Percentiles rank a stretch among this genome's conserved stretches.
These are phyloP conservation scores for Saraca asoca DNA, from an alignment of 331 rosid genomes.

Conservation along the genomic window DNA sequence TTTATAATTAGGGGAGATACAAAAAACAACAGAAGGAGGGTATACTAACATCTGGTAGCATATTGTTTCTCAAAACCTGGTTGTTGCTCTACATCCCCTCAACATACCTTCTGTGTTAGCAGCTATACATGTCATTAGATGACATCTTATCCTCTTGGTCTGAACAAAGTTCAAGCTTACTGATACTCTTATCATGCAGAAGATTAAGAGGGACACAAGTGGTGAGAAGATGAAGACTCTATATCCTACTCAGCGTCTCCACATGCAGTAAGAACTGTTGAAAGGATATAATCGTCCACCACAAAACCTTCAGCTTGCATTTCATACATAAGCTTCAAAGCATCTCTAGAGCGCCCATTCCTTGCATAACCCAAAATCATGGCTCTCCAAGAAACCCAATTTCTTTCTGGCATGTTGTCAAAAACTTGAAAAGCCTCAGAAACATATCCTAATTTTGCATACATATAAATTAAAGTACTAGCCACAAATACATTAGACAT, in stretches of 20 bases:
- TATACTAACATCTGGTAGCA: conserved; percentile 16
- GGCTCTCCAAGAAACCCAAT: conserved; percentile 85
- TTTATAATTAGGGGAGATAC: conserved; percentile 10
- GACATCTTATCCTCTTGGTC: conserved; percentile 3
- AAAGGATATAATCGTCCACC: conserved; percentile 70
- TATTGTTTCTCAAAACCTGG: conserved; percentile 6
- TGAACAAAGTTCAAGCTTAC: too few species aligned
- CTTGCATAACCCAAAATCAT: conserved; percentile 83
- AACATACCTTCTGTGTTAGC: conserved; percentile 22
- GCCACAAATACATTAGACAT: conserved; percentile 73
- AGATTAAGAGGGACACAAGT: too few species aligned
- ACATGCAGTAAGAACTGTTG: conserved; percentile 65
- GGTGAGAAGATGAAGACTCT: conserved; percentile 45
- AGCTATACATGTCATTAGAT: conserved; percentile 29
- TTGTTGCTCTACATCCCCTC: conserved; percentile 12
- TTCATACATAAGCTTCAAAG: conserved; percentile 75
- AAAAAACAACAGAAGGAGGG: conserved; percentile 12
- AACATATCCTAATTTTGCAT: conserved; percentile 76
- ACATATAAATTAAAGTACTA: conserved; percentile 80
- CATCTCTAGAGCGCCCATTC: conserved; percentile 78
- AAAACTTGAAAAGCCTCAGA: conserved; percentile 77
- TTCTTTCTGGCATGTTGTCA: conserved; percentile 77
- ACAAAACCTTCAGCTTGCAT: conserved; percentile 80
- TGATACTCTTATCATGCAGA: conserved; percentile 21
- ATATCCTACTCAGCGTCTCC: conserved; percentile 47